Base-by-base conservation (phyloP, 495 filamentous ascomycete species). In the Trichodelitschia bisporula region DNA sequence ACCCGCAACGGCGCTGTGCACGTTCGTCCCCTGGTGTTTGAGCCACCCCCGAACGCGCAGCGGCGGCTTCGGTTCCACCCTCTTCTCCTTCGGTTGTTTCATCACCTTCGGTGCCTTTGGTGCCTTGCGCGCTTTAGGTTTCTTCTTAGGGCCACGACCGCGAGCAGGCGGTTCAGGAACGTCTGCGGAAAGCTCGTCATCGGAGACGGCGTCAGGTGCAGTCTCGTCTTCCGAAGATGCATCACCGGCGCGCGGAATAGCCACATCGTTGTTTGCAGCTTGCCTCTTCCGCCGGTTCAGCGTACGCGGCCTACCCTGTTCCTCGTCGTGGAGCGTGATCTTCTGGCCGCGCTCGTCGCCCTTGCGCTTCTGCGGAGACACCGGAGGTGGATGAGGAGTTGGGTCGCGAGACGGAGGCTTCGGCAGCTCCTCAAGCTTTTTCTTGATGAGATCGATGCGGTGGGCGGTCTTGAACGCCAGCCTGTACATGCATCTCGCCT, bases 401-500 rank as follows among this genome's bases (percentile, higher is more conserved):
- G 72, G 67, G 36, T 77, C 73, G 33, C 61, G 56, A n/a, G 70
- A 72, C 4, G 67, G 58, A 3, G 73, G 77, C 39, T 69, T 64
- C 6, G 65, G 68, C 40, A 93, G 68, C 1, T 66, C 66, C 39
- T 80, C 58, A 10, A 97, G 67, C 52, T 92, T 92, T 31, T 65
- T 57, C 4, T 69, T 66, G 38, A 97, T 91, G 24, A 64, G 72
- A 35, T 59, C 67, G 31, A 79, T 56, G 17, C 80, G 71, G 41
- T 66, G 69, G 43, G 69, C 66, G 49, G 92, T 80, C 28, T 78
- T 67, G 41, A 76, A 64, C 11, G 89, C 63, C 33, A 68, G 63
- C 36, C 90, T 75, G 43, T 69, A 63, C 39, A 93, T 63, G 31
- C 84, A 70, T 42, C 62, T 56, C 4, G 86, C 75, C 48, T 97